A percentile compares a stretch with the other conserved stretches of the same genome.
phyloP scores from a whole-genome alignment of 352 stramenopile species.

The Pythium biforme region DNA sequence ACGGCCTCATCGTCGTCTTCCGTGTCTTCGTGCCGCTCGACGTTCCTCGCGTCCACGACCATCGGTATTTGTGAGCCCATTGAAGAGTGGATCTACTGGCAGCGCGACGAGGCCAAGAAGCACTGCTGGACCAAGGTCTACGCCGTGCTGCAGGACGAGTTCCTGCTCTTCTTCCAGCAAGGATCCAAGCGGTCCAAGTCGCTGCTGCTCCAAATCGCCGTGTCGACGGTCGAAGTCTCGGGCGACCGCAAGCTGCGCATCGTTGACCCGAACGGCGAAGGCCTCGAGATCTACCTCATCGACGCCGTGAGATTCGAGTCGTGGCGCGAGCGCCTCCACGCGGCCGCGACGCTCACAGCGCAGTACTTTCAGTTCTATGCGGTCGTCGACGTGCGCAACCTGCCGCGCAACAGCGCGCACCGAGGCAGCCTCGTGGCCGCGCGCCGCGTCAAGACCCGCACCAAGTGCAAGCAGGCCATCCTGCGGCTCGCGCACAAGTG shows the following conservation, averaged over 20 bases:
- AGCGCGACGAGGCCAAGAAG: constrained; percentile 61
- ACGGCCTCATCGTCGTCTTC: constrained; percentile 34
- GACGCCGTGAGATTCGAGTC: constrained; percentile 44
- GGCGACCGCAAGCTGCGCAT: constrained; percentile 63
- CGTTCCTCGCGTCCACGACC: constrained; percentile 40
- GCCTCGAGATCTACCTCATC: constrained; percentile 74
- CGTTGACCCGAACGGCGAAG: constrained; percentile 72
- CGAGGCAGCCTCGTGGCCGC: constrained; percentile 69
- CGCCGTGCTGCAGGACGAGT: constrained; percentile 75
- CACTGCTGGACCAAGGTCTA: constrained; percentile 85
- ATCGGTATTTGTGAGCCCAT: constrained; percentile 36
- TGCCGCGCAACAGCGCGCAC: constrained; percentile 62
- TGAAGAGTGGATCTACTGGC: constrained; percentile 85
- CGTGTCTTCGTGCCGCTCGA: constrained; percentile 38
- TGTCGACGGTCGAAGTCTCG: constrained; percentile 63
- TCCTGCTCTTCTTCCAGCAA: constrained; percentile 77
- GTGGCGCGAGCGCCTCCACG: constrained; percentile 60
- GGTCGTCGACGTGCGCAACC: constrained; percentile 43
- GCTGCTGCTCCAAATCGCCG: constrained; percentile 76
- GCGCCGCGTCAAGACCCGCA: constrained; percentile 48
- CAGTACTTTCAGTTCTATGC: constrained; percentile 64
- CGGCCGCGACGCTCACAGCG: constrained; percentile 54
- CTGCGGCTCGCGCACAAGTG: constrained; percentile 41
- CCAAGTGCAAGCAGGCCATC: constrained; percentile 47
- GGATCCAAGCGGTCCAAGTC: constrained; percentile 44